Base-by-base conservation (phyloP, 202 grass and related monocot species). In the Dendrocalamus latiflorus region DNA sequence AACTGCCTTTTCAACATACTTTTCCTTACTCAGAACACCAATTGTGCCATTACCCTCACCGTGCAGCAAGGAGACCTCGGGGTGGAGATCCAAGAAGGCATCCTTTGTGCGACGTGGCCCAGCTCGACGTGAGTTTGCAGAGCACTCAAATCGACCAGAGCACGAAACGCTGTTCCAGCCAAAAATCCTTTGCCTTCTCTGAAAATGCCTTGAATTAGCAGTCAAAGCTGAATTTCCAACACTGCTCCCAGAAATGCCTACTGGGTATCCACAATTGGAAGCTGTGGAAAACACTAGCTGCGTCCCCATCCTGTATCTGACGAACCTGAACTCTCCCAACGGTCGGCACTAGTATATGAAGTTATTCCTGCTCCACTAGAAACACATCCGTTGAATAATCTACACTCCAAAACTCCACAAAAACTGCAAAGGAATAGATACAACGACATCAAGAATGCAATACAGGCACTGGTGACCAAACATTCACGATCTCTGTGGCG, bases 11-110 rank as follows among this genome's bases (percentile, higher is more conserved):
- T 68, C 65, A 22, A 14, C 38, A 43, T 1, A 28, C 60, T 25
- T 78, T 68, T 53, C 72, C 68, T 77, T 85, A 37, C 74, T 59
- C n/a, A 68, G 67, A 53, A 75, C 71, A 14, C 56, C 54, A 60
- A 42, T 74, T 5, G 50, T 21, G 12, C 77, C 86, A 4, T 65
- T 82, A 65, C 57, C 54, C 58, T 85, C 86, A 21, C 86, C 85
- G 2, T 80, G 79, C 8, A 86, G 83, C 79, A 88, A 39, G 68
- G 90, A 92, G 25, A 92, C 68, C 74, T 89, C 90, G 3, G 86
- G 90, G 45, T 89, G 86, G 30, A 89, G 79, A 66, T 89, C 60
- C 18, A 92, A 78, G 83, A 92, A 84, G 4, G 86, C 68, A 58
- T 91, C 89, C 63, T 87, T 81, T n/a, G 18, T 21, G 18, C 4